Evolutionary conservation across 192 early-diverging fungal species (phyloP).

Genomic region (Glomus cerebriforme): DNA sequence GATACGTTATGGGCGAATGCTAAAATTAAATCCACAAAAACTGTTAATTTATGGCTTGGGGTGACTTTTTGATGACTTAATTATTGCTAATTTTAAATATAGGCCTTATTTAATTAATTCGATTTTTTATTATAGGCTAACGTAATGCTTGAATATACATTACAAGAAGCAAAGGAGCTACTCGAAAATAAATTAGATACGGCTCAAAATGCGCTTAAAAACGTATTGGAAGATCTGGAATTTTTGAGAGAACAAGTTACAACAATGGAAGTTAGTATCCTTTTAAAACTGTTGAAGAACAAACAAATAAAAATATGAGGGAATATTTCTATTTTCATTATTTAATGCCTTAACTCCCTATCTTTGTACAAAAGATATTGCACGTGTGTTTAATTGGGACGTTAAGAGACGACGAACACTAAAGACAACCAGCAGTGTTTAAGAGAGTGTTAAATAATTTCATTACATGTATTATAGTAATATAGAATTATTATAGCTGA

Average conservation of each 20-base stretch:
- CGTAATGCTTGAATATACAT: slow-evolving; percentile 95
- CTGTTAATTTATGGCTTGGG: slow-evolving; percentile 94
- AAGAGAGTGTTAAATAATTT: neutral
- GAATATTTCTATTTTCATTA: neutral
- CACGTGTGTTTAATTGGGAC: slow-evolving; percentile 98
- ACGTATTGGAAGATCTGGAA: slow-evolving; percentile 87
- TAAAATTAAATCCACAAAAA: slow-evolving; percentile 70
- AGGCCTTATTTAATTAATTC: neutral
- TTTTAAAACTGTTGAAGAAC: slow-evolving; percentile 28
- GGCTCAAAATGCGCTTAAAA: slow-evolving; percentile 70
- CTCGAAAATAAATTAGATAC: slow-evolving; percentile 73
- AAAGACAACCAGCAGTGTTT: neutral
- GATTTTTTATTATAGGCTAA: slow-evolving; percentile 66
- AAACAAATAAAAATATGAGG: neutral
- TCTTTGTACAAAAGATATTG: slow-evolving; percentile 64
- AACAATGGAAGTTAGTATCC: slow-evolving; percentile 94
- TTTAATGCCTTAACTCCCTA: slow-evolving; percentile 33
- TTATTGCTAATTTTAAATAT: neutral
- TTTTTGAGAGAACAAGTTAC: slow-evolving; percentile 97
- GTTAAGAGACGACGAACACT: slow-evolving; percentile 73
- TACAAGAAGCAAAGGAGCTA: slow-evolving; percentile 83
- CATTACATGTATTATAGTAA: neutral
- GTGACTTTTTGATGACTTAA: slow-evolving; percentile 47
- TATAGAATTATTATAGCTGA: too few species aligned
- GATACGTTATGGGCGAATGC: slow-evolving; percentile 93